Evolutionary conservation across 2,329 filamentous ascomycete genomes (phyloP), one percentile per base, ranked within the genome.

Genomic region (Metarhizium humberi): DNA sequence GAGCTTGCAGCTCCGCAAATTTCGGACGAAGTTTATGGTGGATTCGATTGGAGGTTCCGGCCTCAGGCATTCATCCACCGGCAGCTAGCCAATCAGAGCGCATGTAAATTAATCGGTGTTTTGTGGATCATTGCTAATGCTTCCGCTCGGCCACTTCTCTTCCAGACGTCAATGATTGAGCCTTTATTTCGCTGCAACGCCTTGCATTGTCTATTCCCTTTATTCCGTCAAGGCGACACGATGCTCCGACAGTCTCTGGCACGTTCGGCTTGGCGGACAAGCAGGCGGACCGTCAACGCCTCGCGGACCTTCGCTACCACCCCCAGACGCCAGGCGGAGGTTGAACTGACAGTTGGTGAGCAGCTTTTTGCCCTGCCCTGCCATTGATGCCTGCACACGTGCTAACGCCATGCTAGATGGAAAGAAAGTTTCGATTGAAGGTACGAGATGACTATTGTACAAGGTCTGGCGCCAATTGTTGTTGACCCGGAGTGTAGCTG

Each of bases 351-450:
- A 69, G 85, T 96, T 79, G 90, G 90, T 95, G 67, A 69, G 69
- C 65, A 62, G 51, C 50, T 48, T 51, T 61, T 56, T 16, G 10
- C 62, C 59, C 59, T 52, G 57, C 50, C 53, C 51, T 61, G 61
- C 70, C 64, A 69, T 71, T 71, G 68, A 60, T 51, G 32, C 55
- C 36, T 45, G 48, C 50, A 58, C 45, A 34, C 42, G 58, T 59
- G 65, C 70, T 75, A 65, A 75, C 67, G 48, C 43, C 43, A 56
- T 49, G 63, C 48, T 69, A 92, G 92, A 99, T 84, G 94, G 92
- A 71, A 96, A 96, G 80, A 95, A 96, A 77, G 87, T 99, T 55
- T 96, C 91, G 60, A 91, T 99, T 72, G 91, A 96, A 88, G 90
- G 91, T 95, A 86, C 64, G 67, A 45, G 55, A 57, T 42, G 56